These are phyloP conservation scores for Phytophthora hybrid DNA, from an alignment of 352 stramenopile species.

Conservation along the genomic window DNA sequence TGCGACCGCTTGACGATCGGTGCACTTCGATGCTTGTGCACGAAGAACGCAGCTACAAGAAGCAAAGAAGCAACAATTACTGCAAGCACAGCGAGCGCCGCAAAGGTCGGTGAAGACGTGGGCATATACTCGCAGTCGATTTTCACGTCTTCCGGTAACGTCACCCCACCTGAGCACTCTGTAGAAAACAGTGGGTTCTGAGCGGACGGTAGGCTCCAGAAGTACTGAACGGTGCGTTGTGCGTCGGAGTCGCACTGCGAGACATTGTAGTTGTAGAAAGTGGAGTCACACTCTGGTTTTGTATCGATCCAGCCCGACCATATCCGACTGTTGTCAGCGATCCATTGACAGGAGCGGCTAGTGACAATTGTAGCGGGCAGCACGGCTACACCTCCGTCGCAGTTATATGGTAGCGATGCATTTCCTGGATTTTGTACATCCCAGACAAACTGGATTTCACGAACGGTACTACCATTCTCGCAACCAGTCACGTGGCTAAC, in stretches of 20 bases:
- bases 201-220: conserved; percentile 43
- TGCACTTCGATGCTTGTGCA: conserved; percentile 40
- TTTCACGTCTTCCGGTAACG: conserved; percentile 24
- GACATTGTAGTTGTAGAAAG: conserved; percentile 56
- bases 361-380: conserved; percentile 41
- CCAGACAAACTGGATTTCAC: conserved; percentile 54
- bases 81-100: conserved; percentile 14
- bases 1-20: conserved; percentile 61
- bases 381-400: conserved; percentile 43
- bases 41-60: conserved; percentile 18
- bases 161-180: conserved; percentile 42
- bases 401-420: conserved; percentile 44
- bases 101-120: conserved; percentile 31
- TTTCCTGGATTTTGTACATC: conserved; percentile 47
- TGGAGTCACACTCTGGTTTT: conserved; percentile 48
- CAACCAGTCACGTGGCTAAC: conserved; percentile 43
- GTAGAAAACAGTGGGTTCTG: conserved; percentile 11
- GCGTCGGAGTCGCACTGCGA: conserved; percentile 41
- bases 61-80: conserved; percentile 30
- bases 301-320: conserved; percentile 50
- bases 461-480: conserved; percentile 15
- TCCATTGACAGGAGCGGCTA: conserved; percentile 60
- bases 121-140: conserved; percentile 58
- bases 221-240: conserved; percentile 41
- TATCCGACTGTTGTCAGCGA: conserved; percentile 23